A percentile compares a stretch with the other conserved stretches of the same genome.
Evolutionary conservation across 2,329 filamentous ascomycete species (phyloP).

Genomic region (Colletotrichum magnum): DNA sequence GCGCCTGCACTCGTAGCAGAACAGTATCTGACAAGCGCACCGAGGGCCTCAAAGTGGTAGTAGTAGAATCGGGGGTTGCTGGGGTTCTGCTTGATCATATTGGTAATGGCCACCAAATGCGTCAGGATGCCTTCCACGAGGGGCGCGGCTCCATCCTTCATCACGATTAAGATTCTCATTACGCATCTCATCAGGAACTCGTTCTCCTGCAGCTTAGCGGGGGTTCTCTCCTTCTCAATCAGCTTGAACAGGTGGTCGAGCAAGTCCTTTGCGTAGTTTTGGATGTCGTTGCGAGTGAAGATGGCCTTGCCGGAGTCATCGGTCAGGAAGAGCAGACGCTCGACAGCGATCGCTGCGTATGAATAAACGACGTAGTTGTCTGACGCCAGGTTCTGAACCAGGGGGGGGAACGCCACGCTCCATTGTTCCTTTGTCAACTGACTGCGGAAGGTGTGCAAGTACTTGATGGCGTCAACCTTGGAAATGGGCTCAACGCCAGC

Average conservation of each 20-base stretch:
- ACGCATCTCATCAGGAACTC: constrained; percentile 99
- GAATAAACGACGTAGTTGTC: constrained; percentile 97
- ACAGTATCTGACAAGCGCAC: constrained; percentile 87
- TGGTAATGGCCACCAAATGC: constrained; percentile 90
- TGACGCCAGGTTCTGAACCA: constrained; percentile 92
- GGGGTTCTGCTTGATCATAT: constrained; percentile 92
- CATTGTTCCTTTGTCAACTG: constrained; percentile 94
- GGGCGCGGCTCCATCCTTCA: constrained; percentile 83
- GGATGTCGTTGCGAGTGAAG: constrained; percentile 84
- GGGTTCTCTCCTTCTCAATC: constrained; percentile 86
- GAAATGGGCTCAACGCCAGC: constrained; percentile 83
- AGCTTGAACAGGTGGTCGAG: constrained; percentile 91
- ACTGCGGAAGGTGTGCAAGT: constrained; percentile 95
- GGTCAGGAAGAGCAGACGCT: constrained; percentile 88
- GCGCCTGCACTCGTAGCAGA: constrained; percentile 75
- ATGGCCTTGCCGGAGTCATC: constrained; percentile 82
- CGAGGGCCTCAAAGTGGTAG: constrained; percentile 96
- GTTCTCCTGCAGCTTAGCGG: constrained; percentile 97
- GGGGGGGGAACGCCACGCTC: constrained; percentile 87
- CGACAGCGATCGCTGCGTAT: constrained; percentile 96
- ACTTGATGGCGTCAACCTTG: constrained; percentile 98
- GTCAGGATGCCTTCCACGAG: constrained; percentile 84
- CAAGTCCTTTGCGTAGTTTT: constrained; percentile 86
- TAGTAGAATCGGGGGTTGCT: constrained; percentile 99
- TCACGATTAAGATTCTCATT: constrained; percentile 96